Evolutionary conservation across 2,329 filamentous ascomycete genomes (phyloP), one percentile per base, ranked within the genome.

Genomic region (Triangularia setosa): DNA sequence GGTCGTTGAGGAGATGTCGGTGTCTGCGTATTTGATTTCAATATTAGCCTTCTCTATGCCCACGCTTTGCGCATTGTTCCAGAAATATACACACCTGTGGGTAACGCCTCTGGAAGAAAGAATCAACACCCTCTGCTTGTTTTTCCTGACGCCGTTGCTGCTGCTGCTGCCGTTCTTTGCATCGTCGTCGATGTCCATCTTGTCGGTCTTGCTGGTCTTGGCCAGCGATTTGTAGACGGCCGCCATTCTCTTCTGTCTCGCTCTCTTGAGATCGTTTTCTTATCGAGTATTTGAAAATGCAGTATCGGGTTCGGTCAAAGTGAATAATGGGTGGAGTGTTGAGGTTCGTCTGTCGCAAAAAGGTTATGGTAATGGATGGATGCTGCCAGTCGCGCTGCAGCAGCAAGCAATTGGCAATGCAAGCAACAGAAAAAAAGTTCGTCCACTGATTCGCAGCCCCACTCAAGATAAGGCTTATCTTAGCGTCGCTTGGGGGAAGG

Each of bases 61-160:
- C 28, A 8, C 12, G 16, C 11, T 35, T 35, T 30, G 18, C 57
- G 23, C 57, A 30, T 40, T 23, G 56, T 9, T 21, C 24, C 4
- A 23, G 12, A 12, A 23, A 16, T n/a, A 4, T 18, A 24, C 81
- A 66, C 80, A 93, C 90, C 90, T 86, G 78, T 91, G 93, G 33
- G 94, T 97, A 61, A 98, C 92, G 68, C 95, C 95, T 80, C 95
- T 84, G 24, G 93, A 97, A 25, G 92, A 95, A 71, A 99, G 83
- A 73, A 98, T 93, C 69, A 99, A 82, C 60, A 98, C 91, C 72
- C 93, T 83, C 77, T 89, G 87, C 80, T 86, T 89, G 75, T 88
- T 90, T 78, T 84, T 90, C 75, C 79, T 83, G 56, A 80, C 16
- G 2, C 52, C 72, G 64, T 80, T 81, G 76, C 80, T 67, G 75